Conservation (phyloP, 1,284 basidiomycete genomes). For the Ceratorhiza oryzae-sativae region DNA sequence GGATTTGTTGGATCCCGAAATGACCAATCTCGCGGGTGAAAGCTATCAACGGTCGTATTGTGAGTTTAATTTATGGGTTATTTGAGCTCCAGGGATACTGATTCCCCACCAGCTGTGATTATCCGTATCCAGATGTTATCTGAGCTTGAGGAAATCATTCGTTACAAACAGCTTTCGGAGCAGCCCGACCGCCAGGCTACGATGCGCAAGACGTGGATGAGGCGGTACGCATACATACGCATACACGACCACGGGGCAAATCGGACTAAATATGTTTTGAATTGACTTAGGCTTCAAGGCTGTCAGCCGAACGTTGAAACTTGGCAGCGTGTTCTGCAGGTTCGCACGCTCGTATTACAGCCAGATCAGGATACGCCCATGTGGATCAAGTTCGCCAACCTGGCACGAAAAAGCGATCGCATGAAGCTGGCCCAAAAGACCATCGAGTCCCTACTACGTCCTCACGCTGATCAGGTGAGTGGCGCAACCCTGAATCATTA, state of each 20-base stretch:
- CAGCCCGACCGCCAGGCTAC: slow-evolving; percentile 89
- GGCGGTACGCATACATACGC: slow-evolving; percentile 67
- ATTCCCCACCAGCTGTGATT: slow-evolving; percentile 69
- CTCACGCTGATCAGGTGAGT: slow-evolving; percentile 55
- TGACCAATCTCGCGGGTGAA: slow-evolving; percentile 93
- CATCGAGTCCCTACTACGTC: slow-evolving; percentile 77
- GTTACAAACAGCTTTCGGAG: slow-evolving; percentile 93
- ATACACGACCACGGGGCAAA: neutral
- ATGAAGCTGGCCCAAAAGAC: slow-evolving; percentile 96
- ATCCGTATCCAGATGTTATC: slow-evolving; percentile 99
- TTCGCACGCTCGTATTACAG: slow-evolving; percentile 91
- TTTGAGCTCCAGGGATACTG: neutral
- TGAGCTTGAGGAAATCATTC: slow-evolving; percentile 97
- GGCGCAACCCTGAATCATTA: slow-evolving; percentile 52
- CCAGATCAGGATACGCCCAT: slow-evolving; percentile 96
- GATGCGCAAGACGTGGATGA: slow-evolving; percentile 95
- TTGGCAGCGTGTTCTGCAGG: slow-evolving; percentile 98
- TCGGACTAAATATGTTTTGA: slow-evolving; percentile 11
- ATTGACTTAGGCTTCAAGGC: slow-evolving; percentile 76
- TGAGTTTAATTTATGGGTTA: neutral
- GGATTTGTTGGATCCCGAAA: slow-evolving; percentile 90
- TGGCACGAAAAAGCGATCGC: slow-evolving; percentile 85
- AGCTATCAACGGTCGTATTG: slow-evolving; percentile 88
- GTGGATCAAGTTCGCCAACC: slow-evolving; percentile 95
- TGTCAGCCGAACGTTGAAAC: slow-evolving; percentile 99